Evolutionary conservation across 345 rosid genomes (phyloP).

Genomic region (Ceriops zippeliana): DNA sequence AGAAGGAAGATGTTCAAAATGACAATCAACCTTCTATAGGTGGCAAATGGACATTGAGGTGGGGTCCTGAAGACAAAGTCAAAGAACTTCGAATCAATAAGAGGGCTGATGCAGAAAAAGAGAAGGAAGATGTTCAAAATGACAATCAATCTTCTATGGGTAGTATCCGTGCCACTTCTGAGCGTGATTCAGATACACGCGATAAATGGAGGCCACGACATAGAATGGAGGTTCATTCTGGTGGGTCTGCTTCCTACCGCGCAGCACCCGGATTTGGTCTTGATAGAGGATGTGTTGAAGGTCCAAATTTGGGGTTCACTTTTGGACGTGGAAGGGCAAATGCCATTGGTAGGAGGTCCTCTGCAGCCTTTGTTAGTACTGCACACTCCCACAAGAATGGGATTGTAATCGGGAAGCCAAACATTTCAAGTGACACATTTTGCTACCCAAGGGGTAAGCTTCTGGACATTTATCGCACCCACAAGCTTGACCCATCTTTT

Average conservation of each 20-base stretch:
- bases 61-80: slow-evolving; percentile 96
- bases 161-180: slow-evolving; percentile 12
- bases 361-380: slow-evolving; percentile 18
- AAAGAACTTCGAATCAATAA: slow-evolving; percentile 67
- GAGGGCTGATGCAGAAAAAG: slow-evolving; percentile 51
- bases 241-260: slow-evolving; percentile 13
- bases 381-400: slow-evolving; percentile 10
- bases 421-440: not conserved
- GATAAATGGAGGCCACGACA: slow-evolving; percentile 28
- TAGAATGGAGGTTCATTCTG: slow-evolving; percentile 23
- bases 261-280: slow-evolving; percentile 24
- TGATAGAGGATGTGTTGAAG: slow-evolving; percentile 25
- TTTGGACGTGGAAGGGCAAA: slow-evolving; percentile 27
- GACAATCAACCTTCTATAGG: slow-evolving; percentile 41
- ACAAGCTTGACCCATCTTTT: slow-evolving; percentile 5
- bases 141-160: slow-evolving; percentile 41
- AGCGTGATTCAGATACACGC: slow-evolving; percentile 16
- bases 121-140: slow-evolving; percentile 54
- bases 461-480: slow-evolving; percentile 26
- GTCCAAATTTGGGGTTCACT: slow-evolving; percentile 13
- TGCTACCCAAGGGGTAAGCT: slow-evolving; percentile 31
- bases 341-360: slow-evolving; percentile 10
- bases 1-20: slow-evolving; percentile 54
- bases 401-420: not conserved
- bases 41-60: slow-evolving; percentile 81